These are phyloP conservation scores for Teratosphaeria gauchensis DNA, from an alignment of 2,329 filamentous ascomycete species.

Conservation along the genomic window DNA sequence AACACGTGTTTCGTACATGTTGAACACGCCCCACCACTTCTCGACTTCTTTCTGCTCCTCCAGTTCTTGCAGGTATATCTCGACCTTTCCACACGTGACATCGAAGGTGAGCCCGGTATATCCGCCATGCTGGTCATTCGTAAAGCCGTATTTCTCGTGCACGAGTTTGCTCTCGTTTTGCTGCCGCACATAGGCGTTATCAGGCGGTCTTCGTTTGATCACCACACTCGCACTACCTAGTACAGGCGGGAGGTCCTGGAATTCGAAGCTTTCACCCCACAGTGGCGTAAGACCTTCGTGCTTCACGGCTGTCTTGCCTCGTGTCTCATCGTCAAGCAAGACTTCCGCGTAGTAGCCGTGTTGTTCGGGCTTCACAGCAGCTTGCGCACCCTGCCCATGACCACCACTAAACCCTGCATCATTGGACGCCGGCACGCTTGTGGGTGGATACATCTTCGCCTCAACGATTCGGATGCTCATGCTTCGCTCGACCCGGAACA, in stretches of 20 bases:
- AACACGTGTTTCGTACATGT: conserved; percentile 64
- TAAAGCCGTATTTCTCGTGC: conserved; percentile 29
- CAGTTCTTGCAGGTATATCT: conserved; percentile 69
- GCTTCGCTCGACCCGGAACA: conserved; percentile 57
- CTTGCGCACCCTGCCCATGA: conserved; percentile 5
- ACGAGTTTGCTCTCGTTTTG: conserved; percentile 30
- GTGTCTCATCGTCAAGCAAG: conserved; percentile 67
- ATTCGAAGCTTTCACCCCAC: conserved; percentile 75
- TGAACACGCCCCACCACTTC: conserved; percentile 73
- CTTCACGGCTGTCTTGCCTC: conserved; percentile 65
- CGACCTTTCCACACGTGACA: conserved; percentile 59
- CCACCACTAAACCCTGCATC: conserved; percentile 16
- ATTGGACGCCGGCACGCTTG: conserved; percentile 8
- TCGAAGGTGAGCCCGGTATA: conserved; percentile 40
- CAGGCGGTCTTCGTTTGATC: conserved; percentile 51
- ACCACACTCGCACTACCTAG: conserved; percentile 61
- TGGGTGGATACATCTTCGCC: conserved; percentile 42
- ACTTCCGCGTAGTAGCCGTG: conserved; percentile 74
- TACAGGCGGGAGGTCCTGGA: conserved; percentile 60
- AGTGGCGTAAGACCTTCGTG: conserved; percentile 63
- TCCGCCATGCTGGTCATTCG: conserved; percentile 27
- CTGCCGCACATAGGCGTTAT: conserved; percentile 17
- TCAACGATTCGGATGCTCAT: conserved; percentile 52
- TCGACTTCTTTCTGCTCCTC: conserved; percentile 70
- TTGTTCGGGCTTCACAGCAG: conserved; percentile 14